phyloP scores from a whole-genome alignment of 2,329 filamentous ascomycete species.

The Alternaria sp. region DNA sequence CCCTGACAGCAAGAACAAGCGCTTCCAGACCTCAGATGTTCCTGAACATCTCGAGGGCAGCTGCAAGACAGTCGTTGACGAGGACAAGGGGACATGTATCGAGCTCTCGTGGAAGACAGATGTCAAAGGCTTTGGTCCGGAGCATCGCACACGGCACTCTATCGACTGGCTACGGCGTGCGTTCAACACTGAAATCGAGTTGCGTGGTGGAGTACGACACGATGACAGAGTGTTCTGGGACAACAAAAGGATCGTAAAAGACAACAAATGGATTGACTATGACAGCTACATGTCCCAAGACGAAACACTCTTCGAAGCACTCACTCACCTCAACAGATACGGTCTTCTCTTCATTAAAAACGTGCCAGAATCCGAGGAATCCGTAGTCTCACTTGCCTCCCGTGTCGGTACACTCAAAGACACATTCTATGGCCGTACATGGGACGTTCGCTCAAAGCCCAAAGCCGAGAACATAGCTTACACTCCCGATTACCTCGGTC shows the following conservation, averaged over 20 bases:
- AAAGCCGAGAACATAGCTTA: slow-evolving; percentile 90
- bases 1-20: slow-evolving; percentile 68
- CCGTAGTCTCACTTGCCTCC: slow-evolving; percentile 73
- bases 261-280: slow-evolving; percentile 72
- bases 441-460: slow-evolving; percentile 85
- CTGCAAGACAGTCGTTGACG: slow-evolving; percentile 47
- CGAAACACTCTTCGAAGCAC: slow-evolving; percentile 65
- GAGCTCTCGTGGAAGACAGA: slow-evolving; percentile 71
- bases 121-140: slow-evolving; percentile 53
- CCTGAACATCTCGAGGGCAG: slow-evolving; percentile 53
- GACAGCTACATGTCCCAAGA: slow-evolving; percentile 73
- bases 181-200: slow-evolving; percentile 43
- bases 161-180: slow-evolving; percentile 45
- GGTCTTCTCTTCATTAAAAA: slow-evolving; percentile 81
- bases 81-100: slow-evolving; percentile 57
- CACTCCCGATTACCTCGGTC: slow-evolving; percentile 80
- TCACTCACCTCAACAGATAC: slow-evolving; percentile 69
- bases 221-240: slow-evolving; percentile 58
- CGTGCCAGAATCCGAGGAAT: slow-evolving; percentile 73
- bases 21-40: slow-evolving; percentile 72
- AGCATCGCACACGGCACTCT: slow-evolving; percentile 55
- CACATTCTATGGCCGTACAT: slow-evolving; percentile 91
- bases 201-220: slow-evolving; percentile 46
- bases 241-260: slow-evolving; percentile 54
- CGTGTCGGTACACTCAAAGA: slow-evolving; percentile 82